Evolutionary conservation across 768 basidiomycete species (phyloP).

Genomic region (Russula earlei): DNA sequence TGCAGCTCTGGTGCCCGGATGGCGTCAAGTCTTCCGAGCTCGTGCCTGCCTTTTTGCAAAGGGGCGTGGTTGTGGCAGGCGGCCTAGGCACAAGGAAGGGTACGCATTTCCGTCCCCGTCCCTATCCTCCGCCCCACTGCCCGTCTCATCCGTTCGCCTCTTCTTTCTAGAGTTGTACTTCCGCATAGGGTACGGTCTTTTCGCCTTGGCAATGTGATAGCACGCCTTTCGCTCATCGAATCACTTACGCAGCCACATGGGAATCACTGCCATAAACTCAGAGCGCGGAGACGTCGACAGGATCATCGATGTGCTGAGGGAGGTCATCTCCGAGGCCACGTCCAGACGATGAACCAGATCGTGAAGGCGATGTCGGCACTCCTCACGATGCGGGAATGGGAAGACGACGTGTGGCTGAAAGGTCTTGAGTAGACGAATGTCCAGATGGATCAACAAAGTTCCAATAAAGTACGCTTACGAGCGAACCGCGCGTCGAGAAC

Average conservation of each 20-base stretch:
- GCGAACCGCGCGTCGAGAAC: background rate
- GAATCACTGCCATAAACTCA: slow-evolving; percentile 64
- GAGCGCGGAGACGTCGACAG: slow-evolving; percentile 67
- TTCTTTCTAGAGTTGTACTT: slow-evolving; percentile 67
- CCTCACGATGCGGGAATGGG: too few relatives aligned
- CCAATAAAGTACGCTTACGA: too few relatives aligned
- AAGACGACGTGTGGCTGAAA: too few relatives aligned
- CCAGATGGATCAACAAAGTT: too few relatives aligned
- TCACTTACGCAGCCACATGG: slow-evolving; percentile 64
- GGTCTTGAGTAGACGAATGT: too few relatives aligned
- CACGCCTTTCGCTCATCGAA: background rate
- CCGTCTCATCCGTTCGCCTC: slow-evolving; percentile 9
- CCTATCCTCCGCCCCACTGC: background rate
- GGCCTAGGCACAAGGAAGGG: slow-evolving; percentile 40
- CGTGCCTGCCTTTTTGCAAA: slow-evolving; percentile 60
- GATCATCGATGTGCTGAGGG: slow-evolving; percentile 56
- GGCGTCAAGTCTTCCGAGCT: slow-evolving; percentile 72
- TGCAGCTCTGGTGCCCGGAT: slow-evolving; percentile 72
- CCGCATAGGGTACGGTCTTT: slow-evolving; percentile 62
- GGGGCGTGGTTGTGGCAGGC: slow-evolving; percentile 74
- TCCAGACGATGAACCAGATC: slow-evolving; percentile 13
- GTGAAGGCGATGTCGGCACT: too few relatives aligned
- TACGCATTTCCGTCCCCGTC: background rate
- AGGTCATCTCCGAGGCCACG: slow-evolving; percentile 37
- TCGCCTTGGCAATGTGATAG: background rate